A percentile compares a stretch with the other conserved stretches of the same genome.
Conservation (phyloP, 1,284 basidiomycete genomes). For the Takashimella koratensis region DNA sequence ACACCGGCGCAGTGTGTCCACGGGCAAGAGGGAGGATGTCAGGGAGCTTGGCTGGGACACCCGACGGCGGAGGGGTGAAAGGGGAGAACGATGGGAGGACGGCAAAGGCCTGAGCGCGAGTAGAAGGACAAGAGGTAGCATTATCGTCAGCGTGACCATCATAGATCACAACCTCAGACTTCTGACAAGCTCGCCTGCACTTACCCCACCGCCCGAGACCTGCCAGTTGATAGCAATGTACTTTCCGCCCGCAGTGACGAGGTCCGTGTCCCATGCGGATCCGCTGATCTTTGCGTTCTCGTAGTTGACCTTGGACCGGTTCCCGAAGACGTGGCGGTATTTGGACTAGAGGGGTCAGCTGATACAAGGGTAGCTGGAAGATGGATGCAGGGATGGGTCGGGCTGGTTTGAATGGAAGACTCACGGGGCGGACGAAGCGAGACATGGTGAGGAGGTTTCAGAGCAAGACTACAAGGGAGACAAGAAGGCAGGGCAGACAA, state of each 20-base stretch:
- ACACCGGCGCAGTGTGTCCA: constrained; percentile 56
- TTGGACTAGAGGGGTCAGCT: constrained; percentile 48
- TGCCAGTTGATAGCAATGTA: constrained; percentile 77
- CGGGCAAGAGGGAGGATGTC: constrained; percentile 90
- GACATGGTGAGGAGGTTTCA: constrained; percentile 47
- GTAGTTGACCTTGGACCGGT: constrained; percentile 71
- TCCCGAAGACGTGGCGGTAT: constrained; percentile 82
- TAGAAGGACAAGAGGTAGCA: background rate
- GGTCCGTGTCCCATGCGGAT: constrained; percentile 94
- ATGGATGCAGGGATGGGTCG: background rate
- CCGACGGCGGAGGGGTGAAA: constrained; percentile 56
- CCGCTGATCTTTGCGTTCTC: constrained; percentile 89
- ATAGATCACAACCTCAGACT: background rate
- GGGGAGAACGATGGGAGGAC: constrained; percentile 81
- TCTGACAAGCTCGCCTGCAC: constrained; percentile 15
- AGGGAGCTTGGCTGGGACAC: constrained; percentile 74
- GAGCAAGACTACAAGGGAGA: background rate
- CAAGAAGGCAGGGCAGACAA: background rate
- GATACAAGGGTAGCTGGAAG: background rate
- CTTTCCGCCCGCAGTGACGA: constrained; percentile 74
- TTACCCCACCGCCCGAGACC: constrained; percentile 78
- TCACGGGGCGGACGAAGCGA: constrained; percentile 56
- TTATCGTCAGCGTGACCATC: background rate
- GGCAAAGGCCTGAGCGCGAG: constrained; percentile 69
- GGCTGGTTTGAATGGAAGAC: constrained; percentile 1